phyloP scores from a whole-genome alignment of 441 rosid genomes.

The Brassica balearica region DNA sequence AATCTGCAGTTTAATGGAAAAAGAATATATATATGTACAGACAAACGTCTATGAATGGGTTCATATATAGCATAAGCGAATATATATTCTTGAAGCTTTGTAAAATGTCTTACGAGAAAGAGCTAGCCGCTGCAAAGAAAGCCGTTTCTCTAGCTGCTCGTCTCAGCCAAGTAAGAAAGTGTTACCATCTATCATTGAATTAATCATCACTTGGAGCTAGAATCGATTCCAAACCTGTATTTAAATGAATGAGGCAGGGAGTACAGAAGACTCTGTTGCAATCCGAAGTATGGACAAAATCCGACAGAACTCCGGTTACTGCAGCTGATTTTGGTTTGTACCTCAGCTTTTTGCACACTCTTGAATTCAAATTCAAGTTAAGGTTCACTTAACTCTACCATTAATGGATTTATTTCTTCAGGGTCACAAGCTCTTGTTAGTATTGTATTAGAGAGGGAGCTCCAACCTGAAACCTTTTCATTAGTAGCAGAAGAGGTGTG shows the following conservation, averaged over 20 bases:
- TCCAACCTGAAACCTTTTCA: slow-evolving; percentile 71
- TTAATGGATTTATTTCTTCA: slow-evolving; percentile 41
- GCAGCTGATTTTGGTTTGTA: slow-evolving; percentile 92
- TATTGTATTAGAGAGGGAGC: slow-evolving; percentile 74
- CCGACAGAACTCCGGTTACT: slow-evolving; percentile 83
- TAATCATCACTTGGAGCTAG: background rate
- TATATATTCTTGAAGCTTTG: background rate
- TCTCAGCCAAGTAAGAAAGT: slow-evolving; percentile 69
- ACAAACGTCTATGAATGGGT: background rate
- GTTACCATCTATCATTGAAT: background rate
- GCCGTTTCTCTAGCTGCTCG: slow-evolving; percentile 86
- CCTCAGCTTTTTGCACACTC: background rate
- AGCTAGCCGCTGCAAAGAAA: slow-evolving; percentile 87
- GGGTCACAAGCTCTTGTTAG: slow-evolving; percentile 95
- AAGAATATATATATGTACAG: background rate
- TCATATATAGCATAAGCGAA: background rate
- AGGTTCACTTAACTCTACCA: background rate
- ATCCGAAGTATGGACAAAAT: slow-evolving; percentile 78
- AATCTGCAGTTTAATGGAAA: background rate
- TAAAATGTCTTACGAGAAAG: slow-evolving; percentile 53
- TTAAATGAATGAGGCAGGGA: slow-evolving; percentile 41
- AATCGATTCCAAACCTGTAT: background rate
- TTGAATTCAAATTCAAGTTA: background rate
- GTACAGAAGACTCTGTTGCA: slow-evolving; percentile 79
- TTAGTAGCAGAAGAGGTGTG: slow-evolving; percentile 98